phyloP scores from a whole-genome alignment of 192 early-diverging fungal genomes.

The Mortierella claussenii region DNA sequence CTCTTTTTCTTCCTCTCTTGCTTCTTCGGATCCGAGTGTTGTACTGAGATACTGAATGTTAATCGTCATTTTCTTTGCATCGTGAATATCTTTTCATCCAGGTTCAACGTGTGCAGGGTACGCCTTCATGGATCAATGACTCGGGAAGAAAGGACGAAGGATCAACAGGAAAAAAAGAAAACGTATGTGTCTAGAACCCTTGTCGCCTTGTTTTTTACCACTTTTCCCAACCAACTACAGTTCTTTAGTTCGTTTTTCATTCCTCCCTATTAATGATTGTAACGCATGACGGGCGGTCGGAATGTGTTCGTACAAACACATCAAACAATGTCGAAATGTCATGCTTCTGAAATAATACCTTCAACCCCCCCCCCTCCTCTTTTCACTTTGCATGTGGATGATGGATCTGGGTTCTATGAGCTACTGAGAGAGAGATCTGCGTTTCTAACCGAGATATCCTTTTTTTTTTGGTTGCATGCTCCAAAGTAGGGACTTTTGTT shows the following conservation, averaged over 20 bases:
- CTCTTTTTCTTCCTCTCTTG: slow-evolving; percentile 2
- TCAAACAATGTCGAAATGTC: slow-evolving; percentile 54
- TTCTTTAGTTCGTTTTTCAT: neutral
- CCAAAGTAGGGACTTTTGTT: neutral
- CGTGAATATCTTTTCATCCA: neutral
- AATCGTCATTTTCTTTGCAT: neutral
- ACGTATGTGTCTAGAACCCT: neutral
- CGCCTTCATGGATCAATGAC: neutral
- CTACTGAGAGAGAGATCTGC: neutral
- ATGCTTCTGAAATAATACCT: slow-evolving; percentile 51
- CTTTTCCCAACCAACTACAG: too few relatives aligned
- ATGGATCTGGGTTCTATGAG: too few relatives aligned
- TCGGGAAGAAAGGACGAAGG: neutral
- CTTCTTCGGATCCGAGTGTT: neutral
- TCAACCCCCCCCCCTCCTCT: neutral
- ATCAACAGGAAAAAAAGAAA: neutral
- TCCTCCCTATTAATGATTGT: slow-evolving; percentile 46
- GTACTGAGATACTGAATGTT: neutral
- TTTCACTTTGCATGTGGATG: too few relatives aligned
- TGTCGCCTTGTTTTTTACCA: neutral
- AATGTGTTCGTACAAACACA: slow-evolving; percentile 57
- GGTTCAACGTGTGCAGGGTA: too few relatives aligned
- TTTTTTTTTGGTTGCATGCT: too few relatives aligned
- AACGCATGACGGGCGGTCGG: slow-evolving; percentile 58
- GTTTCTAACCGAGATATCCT: neutral